Evolutionary conservation across 768 basidiomycete species (phyloP).

Genomic region (Termitomyces bulborhizus): DNA sequence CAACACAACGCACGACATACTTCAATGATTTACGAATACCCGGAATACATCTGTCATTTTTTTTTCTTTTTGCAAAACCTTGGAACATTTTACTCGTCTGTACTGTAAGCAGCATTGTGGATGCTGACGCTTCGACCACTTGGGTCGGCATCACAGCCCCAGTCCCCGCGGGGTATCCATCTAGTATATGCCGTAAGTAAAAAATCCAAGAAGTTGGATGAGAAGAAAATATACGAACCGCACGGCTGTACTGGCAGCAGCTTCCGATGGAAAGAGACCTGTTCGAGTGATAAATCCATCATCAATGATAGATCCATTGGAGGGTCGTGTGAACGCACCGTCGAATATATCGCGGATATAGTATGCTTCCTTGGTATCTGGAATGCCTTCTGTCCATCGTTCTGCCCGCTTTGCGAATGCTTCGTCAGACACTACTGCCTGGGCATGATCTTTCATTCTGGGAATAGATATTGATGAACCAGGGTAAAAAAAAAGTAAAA

Average conservation of each 20-base stretch:
- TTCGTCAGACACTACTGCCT: constrained; percentile 70
- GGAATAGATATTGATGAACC: constrained; percentile 4
- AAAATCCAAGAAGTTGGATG: not conserved
- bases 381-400: constrained; percentile 74
- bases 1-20: not conserved
- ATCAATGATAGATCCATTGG: not conserved
- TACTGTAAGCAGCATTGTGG: constrained; percentile 84
- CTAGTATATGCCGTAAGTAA: constrained; percentile 27
- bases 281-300: constrained; percentile 9
- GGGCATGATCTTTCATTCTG: constrained; percentile 90
- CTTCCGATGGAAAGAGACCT: constrained; percentile 79
- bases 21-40: constrained; percentile 5
- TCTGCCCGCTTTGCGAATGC: constrained; percentile 63
- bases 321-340: constrained; percentile 30
- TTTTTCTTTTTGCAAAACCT: constrained; percentile 4
- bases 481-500: no score
- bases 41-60: constrained; percentile 5
- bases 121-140: constrained; percentile 94
- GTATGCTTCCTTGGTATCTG: constrained; percentile 97
- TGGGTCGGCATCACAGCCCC: constrained; percentile 94
- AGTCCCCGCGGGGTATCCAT: constrained; percentile 94
- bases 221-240: constrained; percentile 46
- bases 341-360: constrained; percentile 91
- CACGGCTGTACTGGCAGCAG: constrained; percentile 89
- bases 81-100: constrained; percentile 17